These are phyloP conservation scores for Evernia prunastri DNA, from an alignment of 495 filamentous ascomycete species.

Conservation along the genomic window DNA sequence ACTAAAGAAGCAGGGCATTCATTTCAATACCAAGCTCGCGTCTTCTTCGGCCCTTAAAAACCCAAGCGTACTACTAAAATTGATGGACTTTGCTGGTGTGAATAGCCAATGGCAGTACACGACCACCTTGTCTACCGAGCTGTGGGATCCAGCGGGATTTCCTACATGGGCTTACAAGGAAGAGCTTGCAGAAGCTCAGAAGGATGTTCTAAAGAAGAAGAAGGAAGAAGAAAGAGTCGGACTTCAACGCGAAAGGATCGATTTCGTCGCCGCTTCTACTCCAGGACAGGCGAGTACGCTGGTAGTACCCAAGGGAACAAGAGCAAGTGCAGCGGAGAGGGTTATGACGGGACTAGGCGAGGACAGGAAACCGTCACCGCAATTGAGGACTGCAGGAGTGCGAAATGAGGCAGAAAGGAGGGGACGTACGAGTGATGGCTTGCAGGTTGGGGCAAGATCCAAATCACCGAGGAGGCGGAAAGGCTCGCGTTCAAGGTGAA, in stretches of 20 bases:
- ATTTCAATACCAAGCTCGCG: slow-evolving; percentile 83
- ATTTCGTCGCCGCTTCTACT: slow-evolving; percentile 60
- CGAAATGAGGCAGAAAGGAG: slow-evolving; percentile 1
- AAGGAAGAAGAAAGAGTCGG: slow-evolving; percentile 49
- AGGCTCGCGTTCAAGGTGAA: slow-evolving; percentile 15
- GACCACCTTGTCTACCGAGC: slow-evolving; percentile 57
- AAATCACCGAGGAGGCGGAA: slow-evolving; percentile 38
- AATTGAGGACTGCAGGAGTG: neutral
- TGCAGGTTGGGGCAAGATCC: slow-evolving; percentile 30
- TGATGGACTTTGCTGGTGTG: slow-evolving; percentile 76
- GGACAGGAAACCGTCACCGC: slow-evolving; percentile 13
- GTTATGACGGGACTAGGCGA: slow-evolving; percentile 25
- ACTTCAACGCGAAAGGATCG: slow-evolving; percentile 57
- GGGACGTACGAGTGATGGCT: slow-evolving; percentile 14
- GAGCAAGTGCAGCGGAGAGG: slow-evolving; percentile 26
- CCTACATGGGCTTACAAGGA: slow-evolving; percentile 70
- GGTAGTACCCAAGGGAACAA: slow-evolving; percentile 8
- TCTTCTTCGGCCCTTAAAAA: slow-evolving; percentile 67
- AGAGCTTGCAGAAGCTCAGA: slow-evolving; percentile 59
- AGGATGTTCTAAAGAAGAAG: slow-evolving; percentile 51
- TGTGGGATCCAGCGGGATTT: slow-evolving; percentile 63
- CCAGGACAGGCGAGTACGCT: slow-evolving; percentile 12
- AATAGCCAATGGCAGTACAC: slow-evolving; percentile 62
- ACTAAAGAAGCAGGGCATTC: slow-evolving; percentile 76
- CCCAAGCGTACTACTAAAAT: slow-evolving; percentile 69